Evolutionary conservation across 1,284 basidiomycete species (phyloP).

Genomic region (Ceratobasidium sp.): DNA sequence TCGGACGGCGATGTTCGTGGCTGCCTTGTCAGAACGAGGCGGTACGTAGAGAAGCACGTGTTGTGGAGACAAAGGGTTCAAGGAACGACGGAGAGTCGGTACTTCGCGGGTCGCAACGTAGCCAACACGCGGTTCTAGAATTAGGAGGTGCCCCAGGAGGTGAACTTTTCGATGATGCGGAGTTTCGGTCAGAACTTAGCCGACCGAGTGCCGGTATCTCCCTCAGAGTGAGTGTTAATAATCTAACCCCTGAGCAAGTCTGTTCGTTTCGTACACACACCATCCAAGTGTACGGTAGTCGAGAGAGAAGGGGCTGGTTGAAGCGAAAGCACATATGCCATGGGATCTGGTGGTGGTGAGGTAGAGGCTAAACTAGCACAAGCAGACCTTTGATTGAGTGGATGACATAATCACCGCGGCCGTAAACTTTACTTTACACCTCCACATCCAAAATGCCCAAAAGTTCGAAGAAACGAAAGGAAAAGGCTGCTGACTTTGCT

Average conservation of each 20-base stretch:
- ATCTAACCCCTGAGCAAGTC: not conserved
- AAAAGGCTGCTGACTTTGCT: slow-evolving; percentile 88
- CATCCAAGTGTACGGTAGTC: not conserved
- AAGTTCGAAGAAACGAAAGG: slow-evolving; percentile 84
- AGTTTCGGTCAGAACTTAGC: not conserved
- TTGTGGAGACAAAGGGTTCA: not conserved
- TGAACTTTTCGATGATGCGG: not conserved
- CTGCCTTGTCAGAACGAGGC: slow-evolving; percentile 14
- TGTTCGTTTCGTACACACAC: not conserved
- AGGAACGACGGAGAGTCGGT: not conserved
- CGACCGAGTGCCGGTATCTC: too few relatives aligned
- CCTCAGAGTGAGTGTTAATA: not conserved
- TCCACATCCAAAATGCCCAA: slow-evolving; percentile 72
- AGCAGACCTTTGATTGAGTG: not conserved
- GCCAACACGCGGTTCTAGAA: not conserved
- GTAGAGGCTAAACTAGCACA: not conserved
- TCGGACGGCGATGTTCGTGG: not conserved
- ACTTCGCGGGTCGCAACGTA: not conserved
- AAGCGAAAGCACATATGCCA: too few relatives aligned
- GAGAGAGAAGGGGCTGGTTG: not conserved
- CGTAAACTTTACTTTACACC: slow-evolving; percentile 17
- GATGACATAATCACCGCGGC: slow-evolving; percentile 13
- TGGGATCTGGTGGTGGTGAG: not conserved
- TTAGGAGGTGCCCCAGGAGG: not conserved
- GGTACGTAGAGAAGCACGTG: slow-evolving; percentile 8